Evolutionary conservation across 2,329 filamentous ascomycete species (phyloP), one percentile per base, ranked within the genome.

Genomic region (Colletotrichum lini): DNA sequence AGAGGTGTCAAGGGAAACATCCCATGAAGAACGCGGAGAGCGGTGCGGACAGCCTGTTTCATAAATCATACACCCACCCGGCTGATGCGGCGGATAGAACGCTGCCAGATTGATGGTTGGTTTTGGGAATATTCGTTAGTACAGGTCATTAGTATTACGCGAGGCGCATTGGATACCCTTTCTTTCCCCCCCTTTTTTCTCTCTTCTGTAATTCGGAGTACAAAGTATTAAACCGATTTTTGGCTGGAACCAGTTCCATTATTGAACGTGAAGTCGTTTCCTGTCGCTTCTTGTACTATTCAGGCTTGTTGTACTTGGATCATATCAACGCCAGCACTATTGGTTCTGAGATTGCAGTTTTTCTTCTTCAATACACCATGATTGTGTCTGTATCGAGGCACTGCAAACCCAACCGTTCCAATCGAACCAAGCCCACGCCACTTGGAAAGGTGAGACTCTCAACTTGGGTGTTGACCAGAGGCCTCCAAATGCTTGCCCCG

Each of bases 91-190:
- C 21, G 23, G 42, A 4, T 2, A 21, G 4, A 9, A 2, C 16
- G n/a, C 21, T 21, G 21, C 21, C 35, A 42, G n/a, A 18, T 18
- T 7, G 18, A 23, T 8, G 18, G 26, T 38, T 21, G 45, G n/a
- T 12, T 12, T 8, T 35, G 4, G 8, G 13, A 15, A 10, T 4
- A n/a, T 40, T n/a, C 15, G 8, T 42, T 4, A n/a, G 42, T 12
- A 26, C 44, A 8, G 52, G 16, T 30, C 45, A 47, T 23, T 35
- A 4, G 44, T 50, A 58, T 47, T 38, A 56, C 23, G 53, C 59
- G 12, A 58, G 58, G 52, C 58, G 57, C 42, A 40, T 6, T 49
- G 65, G 58, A 71, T 71, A 71, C 69, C 69, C 69, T 35, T 50
- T 61, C 44, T 35, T 38, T 23, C 30, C 30, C 30, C 30, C 30